phyloP scores from a whole-genome alignment of 2,329 filamentous ascomycete species.

The Xylariomycetidae sp. region DNA sequence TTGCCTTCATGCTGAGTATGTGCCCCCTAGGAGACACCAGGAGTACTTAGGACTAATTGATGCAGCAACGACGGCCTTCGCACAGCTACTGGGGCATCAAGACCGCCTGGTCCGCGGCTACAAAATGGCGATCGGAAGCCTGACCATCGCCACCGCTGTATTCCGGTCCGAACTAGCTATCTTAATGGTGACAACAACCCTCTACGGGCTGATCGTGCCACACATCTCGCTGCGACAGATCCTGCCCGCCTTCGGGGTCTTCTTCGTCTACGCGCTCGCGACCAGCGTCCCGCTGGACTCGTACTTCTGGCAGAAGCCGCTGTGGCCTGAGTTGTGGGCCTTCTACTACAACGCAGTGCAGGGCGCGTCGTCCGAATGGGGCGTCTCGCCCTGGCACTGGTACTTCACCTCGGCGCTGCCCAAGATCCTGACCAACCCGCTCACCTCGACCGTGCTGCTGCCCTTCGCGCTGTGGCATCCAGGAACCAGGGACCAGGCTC shows the following conservation, averaged over 20 bases:
- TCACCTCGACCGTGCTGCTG: slow-evolving; percentile 51
- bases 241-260: slow-evolving; percentile 58
- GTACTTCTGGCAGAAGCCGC: slow-evolving; percentile 81
- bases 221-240: slow-evolving; percentile 33
- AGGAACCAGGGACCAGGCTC: slow-evolving; percentile 36
- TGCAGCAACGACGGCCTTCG: slow-evolving; percentile 60
- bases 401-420: slow-evolving; percentile 82
- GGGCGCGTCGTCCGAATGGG: slow-evolving; percentile 82
- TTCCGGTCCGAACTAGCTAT: slow-evolving; percentile 89
- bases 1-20: slow-evolving; percentile 81
- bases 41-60: slow-evolving; percentile 5
- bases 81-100: slow-evolving; percentile 36
- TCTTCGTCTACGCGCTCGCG: slow-evolving; percentile 59
- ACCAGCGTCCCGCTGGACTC: slow-evolving; percentile 76
- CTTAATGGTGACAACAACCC: slow-evolving; percentile 62
- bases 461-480: slow-evolving; percentile 45
- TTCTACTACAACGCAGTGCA: slow-evolving; percentile 90
- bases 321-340: slow-evolving; percentile 87
- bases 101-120: slow-evolving; percentile 37
- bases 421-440: slow-evolving; percentile 75
- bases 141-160: slow-evolving; percentile 74
- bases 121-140: slow-evolving; percentile 61
- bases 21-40: slow-evolving; percentile 12
- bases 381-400: slow-evolving; percentile 75
- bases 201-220: slow-evolving; percentile 51